Percentiles rank a stretch among this genome's conserved stretches.
Evolutionary conservation across 192 early-diverging fungal genomes (phyloP).

Genomic region (Kappamyces sp.): DNA sequence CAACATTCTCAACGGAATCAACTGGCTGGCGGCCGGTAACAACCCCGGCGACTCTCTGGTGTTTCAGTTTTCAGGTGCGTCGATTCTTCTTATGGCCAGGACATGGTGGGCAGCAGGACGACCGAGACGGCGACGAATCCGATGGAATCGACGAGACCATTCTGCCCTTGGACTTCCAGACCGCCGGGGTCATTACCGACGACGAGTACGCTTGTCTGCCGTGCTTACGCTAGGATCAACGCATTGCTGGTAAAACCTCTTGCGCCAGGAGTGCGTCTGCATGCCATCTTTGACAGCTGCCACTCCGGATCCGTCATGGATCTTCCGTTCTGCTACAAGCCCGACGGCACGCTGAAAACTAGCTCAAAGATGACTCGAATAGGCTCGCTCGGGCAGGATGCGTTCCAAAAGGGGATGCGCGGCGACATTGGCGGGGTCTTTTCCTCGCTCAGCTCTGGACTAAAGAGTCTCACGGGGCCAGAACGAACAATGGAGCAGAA

Average conservation of each 20-base stretch:
- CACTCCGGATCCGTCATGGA: conserved; percentile 45
- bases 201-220: conserved; percentile 28
- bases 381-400: conserved; percentile 13
- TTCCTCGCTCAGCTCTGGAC: conserved; percentile 19
- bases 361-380: conserved; percentile 8
- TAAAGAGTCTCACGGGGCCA: conserved; percentile 2
- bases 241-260: conserved; percentile 54
- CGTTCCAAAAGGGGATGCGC: conserved; percentile 16
- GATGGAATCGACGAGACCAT: conserved; percentile 53
- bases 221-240: conserved; percentile 37
- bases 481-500: conserved; percentile 18
- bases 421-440: conserved; percentile 24
- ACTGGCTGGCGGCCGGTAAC: conserved; percentile 61
- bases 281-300: conserved; percentile 68
- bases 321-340: conserved; percentile 43
- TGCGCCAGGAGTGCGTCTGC: conserved; percentile 64
- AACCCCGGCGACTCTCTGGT: conserved; percentile 68
- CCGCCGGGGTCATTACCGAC: conserved; percentile 62
- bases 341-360: conserved; percentile 31
- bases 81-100: conserved; percentile 31
- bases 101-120: conserved; percentile 52
- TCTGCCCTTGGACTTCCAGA: conserved; percentile 67
- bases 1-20: conserved; percentile 51
- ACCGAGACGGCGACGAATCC: conserved; percentile 41
- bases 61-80: conserved; percentile 59